Base-by-base conservation (phyloP, 352 stramenopile species). In the Blastocystis hominis region DNA sequence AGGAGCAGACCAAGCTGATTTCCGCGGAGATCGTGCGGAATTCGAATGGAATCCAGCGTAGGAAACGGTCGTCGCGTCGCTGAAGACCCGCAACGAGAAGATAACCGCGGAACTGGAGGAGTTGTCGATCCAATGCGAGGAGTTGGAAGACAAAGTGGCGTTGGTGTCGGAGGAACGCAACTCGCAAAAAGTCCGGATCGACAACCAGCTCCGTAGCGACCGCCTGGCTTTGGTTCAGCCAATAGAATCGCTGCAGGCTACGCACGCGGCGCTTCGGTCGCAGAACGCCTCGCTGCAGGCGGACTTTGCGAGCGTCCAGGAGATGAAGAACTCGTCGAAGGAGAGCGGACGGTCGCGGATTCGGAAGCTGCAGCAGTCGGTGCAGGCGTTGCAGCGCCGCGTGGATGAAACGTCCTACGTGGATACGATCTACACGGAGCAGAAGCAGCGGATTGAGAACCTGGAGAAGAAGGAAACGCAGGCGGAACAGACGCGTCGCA, bases 261-360 rank as follows among this genome's bases (percentile, higher is more conserved):
- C 20, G 20, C 47, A 80, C n/a, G 54, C 70, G 17, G 20, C n/a
- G 5, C 3, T 80, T 2, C 10, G 13, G 34, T 4, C 47, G 17
- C 20, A 20, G 13, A 46, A 61, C 4, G n/a, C 70, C 1, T 44
- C 20, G n/a, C 53, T 80, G 34, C 40, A 61, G 17, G 46, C 6
- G 0, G 70, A 80, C 15, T 62, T 64, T 20, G 15, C 24, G n/a
- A 62, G 13, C 7, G 70, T 63, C 17, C 7, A 24, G 13, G 70
- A 80, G 5, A 46, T 64, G 70, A 80, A 80, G 70, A 80, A 80
- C 47, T 62, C 13, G 9, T 50, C 70, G 2, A 80, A 80, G 53
- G 70, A 80, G 34, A 64, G 42, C 38, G 44, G 70, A 2, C 70
- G 36, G 20, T 24, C 70, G 0, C 47, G 70, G 0, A 80, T 80